A percentile compares a stretch with the other conserved stretches of the same genome.
Conservation (phyloP, 495 filamentous ascomycete species). For the Lindgomyces ingoldianus region DNA sequence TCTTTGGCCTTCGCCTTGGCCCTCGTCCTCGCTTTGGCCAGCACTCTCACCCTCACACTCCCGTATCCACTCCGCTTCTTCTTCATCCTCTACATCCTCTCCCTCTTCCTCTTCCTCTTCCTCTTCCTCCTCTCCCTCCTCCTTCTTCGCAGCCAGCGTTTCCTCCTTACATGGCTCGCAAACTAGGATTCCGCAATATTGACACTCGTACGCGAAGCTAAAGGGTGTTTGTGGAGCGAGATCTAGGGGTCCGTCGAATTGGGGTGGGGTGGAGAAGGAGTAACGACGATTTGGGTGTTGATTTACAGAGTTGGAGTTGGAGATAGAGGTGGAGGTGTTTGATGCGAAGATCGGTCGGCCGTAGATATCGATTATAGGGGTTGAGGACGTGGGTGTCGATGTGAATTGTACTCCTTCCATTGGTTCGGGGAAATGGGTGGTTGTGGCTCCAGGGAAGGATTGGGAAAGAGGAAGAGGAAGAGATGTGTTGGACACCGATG, state of each 20-base stretch:
- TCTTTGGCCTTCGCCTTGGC: too few species aligned
- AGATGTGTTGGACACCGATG: not conserved
- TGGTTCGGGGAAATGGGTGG: not conserved
- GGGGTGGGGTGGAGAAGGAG: not conserved
- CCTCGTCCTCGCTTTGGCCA: too few species aligned
- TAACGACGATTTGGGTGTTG: not conserved
- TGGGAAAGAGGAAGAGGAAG: not conserved
- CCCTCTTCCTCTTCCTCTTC: too few species aligned
- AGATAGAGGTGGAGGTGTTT: not conserved
- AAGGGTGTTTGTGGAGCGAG: not conserved
- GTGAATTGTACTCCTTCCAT: not conserved
- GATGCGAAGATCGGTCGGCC: not conserved
- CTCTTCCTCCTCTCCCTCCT: not conserved
- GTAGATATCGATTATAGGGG: slow-evolving; percentile 9
- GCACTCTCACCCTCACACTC: not conserved
- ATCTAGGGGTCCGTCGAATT: not conserved
- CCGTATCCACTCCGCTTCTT: not conserved
- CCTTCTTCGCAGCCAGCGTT: not conserved
- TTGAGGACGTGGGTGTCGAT: not conserved
- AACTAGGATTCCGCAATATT: slow-evolving; percentile 11
- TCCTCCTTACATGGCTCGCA: slow-evolving; percentile 18
- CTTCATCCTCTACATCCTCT: not conserved
- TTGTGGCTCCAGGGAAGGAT: not conserved
- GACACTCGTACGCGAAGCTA: slow-evolving; percentile 20
- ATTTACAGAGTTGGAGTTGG: not conserved